These are phyloP conservation scores for Beauveria varroae DNA, from an alignment of 2,329 filamentous ascomycete species.

Conservation along the genomic window DNA sequence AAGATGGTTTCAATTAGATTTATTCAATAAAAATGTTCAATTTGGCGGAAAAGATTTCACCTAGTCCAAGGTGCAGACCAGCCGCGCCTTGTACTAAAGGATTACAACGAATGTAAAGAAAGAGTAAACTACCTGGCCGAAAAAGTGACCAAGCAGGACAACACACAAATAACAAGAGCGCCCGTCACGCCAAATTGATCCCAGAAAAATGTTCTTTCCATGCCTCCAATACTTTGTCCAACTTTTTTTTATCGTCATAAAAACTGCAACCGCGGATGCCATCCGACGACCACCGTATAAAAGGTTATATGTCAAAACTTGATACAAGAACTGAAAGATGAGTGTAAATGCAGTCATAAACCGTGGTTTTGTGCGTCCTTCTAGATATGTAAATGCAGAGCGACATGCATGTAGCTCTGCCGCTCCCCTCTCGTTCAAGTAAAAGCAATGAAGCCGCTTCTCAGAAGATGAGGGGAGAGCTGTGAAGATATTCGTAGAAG, in stretches of 20 bases:
- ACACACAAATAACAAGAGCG: conserved; percentile 18
- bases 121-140: conserved; percentile 2
- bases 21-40: conserved; percentile 8
- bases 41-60: conserved; percentile 9
- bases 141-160: conserved; percentile 12
- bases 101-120: conserved; percentile 17
- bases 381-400: not conserved
- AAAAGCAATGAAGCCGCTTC: not conserved
- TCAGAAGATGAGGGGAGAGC: not conserved
- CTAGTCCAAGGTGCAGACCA: conserved; percentile 6
- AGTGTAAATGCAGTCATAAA: conserved; percentile 17
- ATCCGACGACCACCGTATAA: conserved; percentile 19
- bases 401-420: not conserved
- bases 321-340: conserved; percentile 37
- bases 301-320: conserved; percentile 28
- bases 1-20: not conserved
- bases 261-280: conserved; percentile 9
- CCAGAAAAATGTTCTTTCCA: conserved; percentile 16
- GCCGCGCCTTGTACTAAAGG: conserved; percentile 8
- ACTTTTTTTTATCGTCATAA: conserved; percentile 26
- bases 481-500: conserved; percentile 5
- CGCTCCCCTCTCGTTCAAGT: not conserved
- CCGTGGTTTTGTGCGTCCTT: conserved; percentile 7
- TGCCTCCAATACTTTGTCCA: conserved; percentile 17
- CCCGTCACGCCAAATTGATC: conserved; percentile 21